phyloP scores from a whole-genome alignment of 2,329 filamentous ascomycete species.

The Chaetoscypha palmicola region DNA sequence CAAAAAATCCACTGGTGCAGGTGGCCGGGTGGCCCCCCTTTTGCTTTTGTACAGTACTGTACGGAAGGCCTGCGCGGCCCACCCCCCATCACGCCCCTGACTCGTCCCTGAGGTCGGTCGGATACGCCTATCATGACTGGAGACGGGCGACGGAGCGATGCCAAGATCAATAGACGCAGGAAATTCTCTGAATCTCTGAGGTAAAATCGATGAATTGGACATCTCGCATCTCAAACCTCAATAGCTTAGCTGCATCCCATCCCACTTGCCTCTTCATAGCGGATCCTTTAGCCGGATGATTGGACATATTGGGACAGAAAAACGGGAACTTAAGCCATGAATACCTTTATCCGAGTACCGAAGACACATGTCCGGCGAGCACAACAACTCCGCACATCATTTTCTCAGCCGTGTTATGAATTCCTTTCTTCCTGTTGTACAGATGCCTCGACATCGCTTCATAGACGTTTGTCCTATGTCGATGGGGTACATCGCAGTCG shows the following conservation, averaged over 20 bases:
- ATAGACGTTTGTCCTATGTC: neutral
- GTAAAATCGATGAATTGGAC: neutral
- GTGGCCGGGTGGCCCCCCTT: neutral
- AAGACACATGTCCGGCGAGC: conserved; percentile 5
- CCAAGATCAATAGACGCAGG: conserved; percentile 7
- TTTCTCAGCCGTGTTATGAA: neutral
- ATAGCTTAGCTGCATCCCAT: conserved; percentile 2
- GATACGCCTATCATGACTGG: neutral
- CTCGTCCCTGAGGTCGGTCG: neutral
- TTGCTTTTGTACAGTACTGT: too few species aligned
- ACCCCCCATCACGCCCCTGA: neutral
- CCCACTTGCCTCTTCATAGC: conserved; percentile 1
- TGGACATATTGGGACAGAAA: conserved; percentile 2
- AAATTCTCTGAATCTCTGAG: neutral
- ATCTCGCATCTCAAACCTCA: conserved; percentile 1
- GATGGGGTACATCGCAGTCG: neutral
- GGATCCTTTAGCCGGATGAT: neutral
- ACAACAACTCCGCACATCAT: conserved; percentile 4
- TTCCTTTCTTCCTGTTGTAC: neutral
- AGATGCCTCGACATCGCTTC: neutral
- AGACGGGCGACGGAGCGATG: neutral
- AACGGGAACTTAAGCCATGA: neutral
- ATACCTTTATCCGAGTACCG: conserved; percentile 6
- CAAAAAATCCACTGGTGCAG: too few species aligned
- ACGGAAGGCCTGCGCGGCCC: neutral